Base-by-base conservation (phyloP, 2,329 filamentous ascomycete species). In the Biscogniauxia marginata region DNA sequence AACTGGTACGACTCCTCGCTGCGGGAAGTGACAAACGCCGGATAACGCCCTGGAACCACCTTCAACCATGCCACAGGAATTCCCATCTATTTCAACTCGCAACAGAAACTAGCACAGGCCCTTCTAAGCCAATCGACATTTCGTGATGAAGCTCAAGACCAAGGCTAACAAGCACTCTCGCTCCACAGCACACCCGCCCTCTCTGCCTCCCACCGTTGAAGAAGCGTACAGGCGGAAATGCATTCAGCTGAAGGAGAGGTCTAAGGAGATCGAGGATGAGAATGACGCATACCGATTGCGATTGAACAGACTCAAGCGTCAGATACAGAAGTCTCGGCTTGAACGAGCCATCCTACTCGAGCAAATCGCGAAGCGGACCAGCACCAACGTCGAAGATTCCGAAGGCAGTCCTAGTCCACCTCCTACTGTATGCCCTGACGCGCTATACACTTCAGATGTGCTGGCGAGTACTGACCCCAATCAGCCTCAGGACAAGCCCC, bases 161-260 rank as follows among this genome's bases (percentile, higher is more conserved):
- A 65, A 72, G 53, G 58, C 71, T 65, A 74, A 78, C 64, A 73
- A 70, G 60, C 63, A 66, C 46, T 53, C 24, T 11, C 21, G 46
- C 63, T 65, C 46, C 48, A 34, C 68, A 71, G 76, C 77, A 59
- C 77, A 84, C 53, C 84, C 84, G 24, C 84, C 85, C 16, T 75
- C 84, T 44, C 79, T 89, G 3, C 91, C 93, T 19, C 93, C 95
- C 16, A 96, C 92, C 16, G 92, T 98, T 61, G 93, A 99, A 75
- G 89, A 93, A 72, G 93, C 93, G 50, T 99, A 98, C 76, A 92
- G 95, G 68, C 86, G 91, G 63, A 98, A 99, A 84, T 98, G 93
- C 74, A 91, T 97, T 71, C 90, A 96, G 67, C 84, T 99, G 20
- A 96, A 96, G 77, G 89, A 91, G 67, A 89, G 95, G 59, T 90